Evolutionary conservation across 345 rosid species (phyloP).

Genomic region (Sonneratia caseolaris): DNA sequence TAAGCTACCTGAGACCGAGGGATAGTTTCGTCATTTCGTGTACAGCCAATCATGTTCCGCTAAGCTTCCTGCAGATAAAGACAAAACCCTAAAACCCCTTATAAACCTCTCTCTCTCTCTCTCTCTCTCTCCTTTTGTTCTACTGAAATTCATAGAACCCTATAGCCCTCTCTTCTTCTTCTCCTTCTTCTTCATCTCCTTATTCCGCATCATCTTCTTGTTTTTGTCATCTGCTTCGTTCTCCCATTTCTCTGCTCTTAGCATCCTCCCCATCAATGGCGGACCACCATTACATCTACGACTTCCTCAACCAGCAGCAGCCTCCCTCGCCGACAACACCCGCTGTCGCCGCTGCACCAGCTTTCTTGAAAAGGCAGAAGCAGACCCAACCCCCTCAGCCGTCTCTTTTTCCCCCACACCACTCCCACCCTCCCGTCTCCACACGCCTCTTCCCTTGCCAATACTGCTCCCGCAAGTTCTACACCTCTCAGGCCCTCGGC

Average conservation of each 20-base stretch:
- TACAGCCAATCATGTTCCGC: constrained; percentile 5
- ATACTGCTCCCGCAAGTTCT: constrained; percentile 83
- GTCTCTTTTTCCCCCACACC: neutral
- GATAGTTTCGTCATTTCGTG: neutral
- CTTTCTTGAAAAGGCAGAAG: neutral
- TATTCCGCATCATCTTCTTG: neutral
- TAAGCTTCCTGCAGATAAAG: constrained; percentile 1
- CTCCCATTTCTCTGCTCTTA: neutral
- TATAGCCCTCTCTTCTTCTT: no score
- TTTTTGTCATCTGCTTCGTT: neutral
- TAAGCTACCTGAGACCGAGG: neutral
- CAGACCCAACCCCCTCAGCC: neutral
- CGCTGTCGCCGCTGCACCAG: neutral
- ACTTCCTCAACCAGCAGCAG: constrained; percentile 10
- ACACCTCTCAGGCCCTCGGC: constrained; percentile 91
- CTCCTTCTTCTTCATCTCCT: no score
- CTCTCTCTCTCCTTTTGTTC: neutral
- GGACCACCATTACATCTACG: constrained; percentile 11
- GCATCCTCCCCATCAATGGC: constrained; percentile 7
- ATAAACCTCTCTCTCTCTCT: neutral
- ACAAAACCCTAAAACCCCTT: constrained; percentile 4
- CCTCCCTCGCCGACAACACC: neutral
- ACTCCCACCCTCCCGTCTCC: constrained; percentile 20
- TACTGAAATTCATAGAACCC: neutral
- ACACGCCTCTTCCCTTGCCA: constrained; percentile 51